Evolutionary conservation across 2,329 filamentous ascomycete genomes (phyloP), one percentile per base, ranked within the genome.

Genomic region (Penicillium psychrosexuale): DNA sequence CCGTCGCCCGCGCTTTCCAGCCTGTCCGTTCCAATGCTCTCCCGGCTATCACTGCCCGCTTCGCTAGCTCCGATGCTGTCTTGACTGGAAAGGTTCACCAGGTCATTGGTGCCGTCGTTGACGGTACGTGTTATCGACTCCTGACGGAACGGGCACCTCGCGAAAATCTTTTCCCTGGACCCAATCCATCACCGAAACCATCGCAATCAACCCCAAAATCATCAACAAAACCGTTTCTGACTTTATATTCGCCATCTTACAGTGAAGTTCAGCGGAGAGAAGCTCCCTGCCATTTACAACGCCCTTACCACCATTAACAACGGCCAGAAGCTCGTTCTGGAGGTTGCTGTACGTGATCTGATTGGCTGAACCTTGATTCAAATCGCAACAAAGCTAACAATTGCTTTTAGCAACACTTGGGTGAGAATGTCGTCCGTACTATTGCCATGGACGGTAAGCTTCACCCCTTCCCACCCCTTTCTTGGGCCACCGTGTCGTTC

Each of bases 371-470:
- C 51, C 57, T 55, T 42, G 37, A 59, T 59, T 42, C 58, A 53
- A 61, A 60, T 47, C 51, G 17, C 47, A 22, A 31, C 17, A 31
- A 56, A 58, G 60, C 64, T 71, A 65, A 67, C 61, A 33, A 42
- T 34, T 27, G 8, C 48, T 34, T 31, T 55, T 71, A 97, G 91
- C 94, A 99, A 97, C 94, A 97, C 87, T 82, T 99, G 80, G 94
- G 94, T 83, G 90, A 99, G 84, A 96, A 91, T 84, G 90, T 97
- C 76, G 94, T 99, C 78, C 88, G 94, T 80, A 96, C 91, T 80
- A 99, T 99, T 96, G 94, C 94, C 81, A 99, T 99, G 94, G 94
- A 99, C 82, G 94, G 93, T 95, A 87, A 79, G 85, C 77, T 64
- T 53, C 39, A 47, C 38, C 46, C 31, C 49, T 40, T 49, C 47